These are phyloP conservation scores for Onygenales sp. DNA, from an alignment of 2,329 filamentous ascomycete species.

Conservation along the genomic window DNA sequence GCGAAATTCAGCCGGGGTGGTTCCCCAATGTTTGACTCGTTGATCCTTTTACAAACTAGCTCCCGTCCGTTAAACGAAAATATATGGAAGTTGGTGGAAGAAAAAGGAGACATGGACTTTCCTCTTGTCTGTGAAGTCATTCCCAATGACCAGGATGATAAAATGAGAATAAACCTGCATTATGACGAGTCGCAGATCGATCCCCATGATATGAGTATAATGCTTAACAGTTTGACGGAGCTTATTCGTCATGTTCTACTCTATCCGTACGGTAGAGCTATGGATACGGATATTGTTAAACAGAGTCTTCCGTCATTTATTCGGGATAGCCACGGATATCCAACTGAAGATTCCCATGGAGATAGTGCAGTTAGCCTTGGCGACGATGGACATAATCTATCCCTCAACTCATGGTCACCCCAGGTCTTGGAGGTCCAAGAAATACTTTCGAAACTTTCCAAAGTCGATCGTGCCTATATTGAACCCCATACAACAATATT, in stretches of 20 bases:
- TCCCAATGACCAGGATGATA: constrained; percentile 45
- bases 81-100: constrained; percentile 43
- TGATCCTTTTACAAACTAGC: constrained; percentile 68
- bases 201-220: constrained; percentile 12
- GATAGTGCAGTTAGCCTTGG: neutral
- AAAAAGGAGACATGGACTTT: constrained; percentile 50
- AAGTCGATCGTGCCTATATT: constrained; percentile 43
- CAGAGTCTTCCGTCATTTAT: constrained; percentile 19
- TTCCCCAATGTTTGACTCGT: constrained; percentile 62
- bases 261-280: constrained; percentile 22
- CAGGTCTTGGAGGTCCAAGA: constrained; percentile 46
- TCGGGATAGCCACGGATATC: neutral
- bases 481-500: constrained; percentile 62
- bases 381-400: neutral
- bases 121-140: constrained; percentile 68
- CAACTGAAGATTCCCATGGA: neutral
- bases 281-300: constrained; percentile 17
- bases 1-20: constrained; percentile 36
- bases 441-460: constrained; percentile 51
- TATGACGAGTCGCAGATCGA: constrained; percentile 36
- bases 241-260: constrained; percentile 25
- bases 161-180: constrained; percentile 53
- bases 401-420: constrained; percentile 36
- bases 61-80: constrained; percentile 32
- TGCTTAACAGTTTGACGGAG: constrained; percentile 22